Base-by-base conservation (phyloP, 805 yeast species). In the Cephaloascus fragrans region DNA sequence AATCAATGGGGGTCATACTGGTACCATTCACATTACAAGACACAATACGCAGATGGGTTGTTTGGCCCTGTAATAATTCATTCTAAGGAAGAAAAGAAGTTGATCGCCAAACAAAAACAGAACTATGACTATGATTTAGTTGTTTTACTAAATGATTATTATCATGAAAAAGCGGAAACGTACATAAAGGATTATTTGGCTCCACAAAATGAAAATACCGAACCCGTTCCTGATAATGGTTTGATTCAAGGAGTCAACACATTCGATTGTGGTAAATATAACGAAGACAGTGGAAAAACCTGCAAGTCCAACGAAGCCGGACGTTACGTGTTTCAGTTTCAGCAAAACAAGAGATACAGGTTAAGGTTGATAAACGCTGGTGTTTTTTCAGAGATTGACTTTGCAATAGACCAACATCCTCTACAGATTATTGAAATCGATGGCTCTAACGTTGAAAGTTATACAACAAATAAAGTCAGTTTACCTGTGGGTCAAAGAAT, bases 201-300 rank as follows among this genome's bases (percentile, higher is more conserved):
- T 15, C 64, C 73, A 4, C 56, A 52, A 39, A 69, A 52, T 46
- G 73, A 55, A 43, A 61, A 65, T 38, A 39, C 41, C 17, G 55
- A 50, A 37, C 55, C 55, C 8, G 43, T 41, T 16, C 55, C 55
- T 2, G 53, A 50, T 48, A 64, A 67, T 20, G 70, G 69, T 1
- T 47, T 68, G 17, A 61, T 65, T n/a, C 69, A 69, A 39, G 73
- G 73, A 4, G 19, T 19, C 29, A 36, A 36, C 19, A 39, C 37
- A 18, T 64, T 63, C 43, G 51, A 54, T 15, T 49, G 49, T 39
- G 23, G 39, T 19, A 33, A 47, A 19, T 41, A 38, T 26, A 44
- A 46, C 35, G 23, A 37, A 17, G 35, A 39, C 5, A 20, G 40
- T 5, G 15, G 15, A 9, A n/a, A 39, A 17, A 6, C 16, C n/a